A percentile compares a stretch with the other conserved stretches of the same genome.
These are phyloP conservation scores for Arthrocladium fulminans DNA, from an alignment of 2,329 filamentous ascomycete species.

Conservation along the genomic window DNA sequence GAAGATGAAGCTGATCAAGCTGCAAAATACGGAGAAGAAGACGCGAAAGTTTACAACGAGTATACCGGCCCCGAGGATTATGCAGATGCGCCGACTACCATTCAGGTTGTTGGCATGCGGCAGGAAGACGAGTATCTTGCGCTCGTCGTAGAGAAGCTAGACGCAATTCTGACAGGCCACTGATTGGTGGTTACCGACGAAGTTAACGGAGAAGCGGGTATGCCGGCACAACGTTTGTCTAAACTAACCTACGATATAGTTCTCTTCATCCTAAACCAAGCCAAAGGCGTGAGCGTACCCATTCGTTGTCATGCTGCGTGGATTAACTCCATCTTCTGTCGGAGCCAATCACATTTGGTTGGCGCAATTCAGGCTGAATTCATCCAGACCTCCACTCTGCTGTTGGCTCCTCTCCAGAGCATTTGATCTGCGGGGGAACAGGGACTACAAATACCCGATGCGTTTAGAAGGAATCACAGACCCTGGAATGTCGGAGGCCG, in stretches of 20 bases:
- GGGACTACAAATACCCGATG: too few relatives aligned
- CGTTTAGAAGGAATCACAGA: too few relatives aligned
- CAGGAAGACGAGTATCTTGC: constrained; percentile 45
- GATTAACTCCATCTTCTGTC: not conserved
- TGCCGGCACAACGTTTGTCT: too few relatives aligned
- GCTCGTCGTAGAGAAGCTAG: constrained; percentile 6
- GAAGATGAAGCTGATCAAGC: constrained; percentile 37
- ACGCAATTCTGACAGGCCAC: constrained; percentile 5
- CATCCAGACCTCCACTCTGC: not conserved
- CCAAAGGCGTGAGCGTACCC: too few relatives aligned
- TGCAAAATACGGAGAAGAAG: constrained; percentile 9
- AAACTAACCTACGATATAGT: too few relatives aligned
- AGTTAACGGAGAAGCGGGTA: too few relatives aligned
- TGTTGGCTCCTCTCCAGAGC: too few relatives aligned
- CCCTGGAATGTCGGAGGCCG: too few relatives aligned
- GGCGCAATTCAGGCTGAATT: not conserved
- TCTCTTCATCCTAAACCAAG: too few relatives aligned
- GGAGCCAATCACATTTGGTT: not conserved
- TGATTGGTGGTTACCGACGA: not conserved
- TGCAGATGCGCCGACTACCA: constrained; percentile 41
- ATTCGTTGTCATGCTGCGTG: not conserved
- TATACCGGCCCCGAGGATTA: constrained; percentile 34
- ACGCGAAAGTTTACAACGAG: constrained; percentile 8
- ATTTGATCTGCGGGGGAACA: not conserved
- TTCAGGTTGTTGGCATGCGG: constrained; percentile 46